Evolutionary conservation across 441 rosid species (phyloP).

Genomic region (Pelargonium citronellum): DNA sequence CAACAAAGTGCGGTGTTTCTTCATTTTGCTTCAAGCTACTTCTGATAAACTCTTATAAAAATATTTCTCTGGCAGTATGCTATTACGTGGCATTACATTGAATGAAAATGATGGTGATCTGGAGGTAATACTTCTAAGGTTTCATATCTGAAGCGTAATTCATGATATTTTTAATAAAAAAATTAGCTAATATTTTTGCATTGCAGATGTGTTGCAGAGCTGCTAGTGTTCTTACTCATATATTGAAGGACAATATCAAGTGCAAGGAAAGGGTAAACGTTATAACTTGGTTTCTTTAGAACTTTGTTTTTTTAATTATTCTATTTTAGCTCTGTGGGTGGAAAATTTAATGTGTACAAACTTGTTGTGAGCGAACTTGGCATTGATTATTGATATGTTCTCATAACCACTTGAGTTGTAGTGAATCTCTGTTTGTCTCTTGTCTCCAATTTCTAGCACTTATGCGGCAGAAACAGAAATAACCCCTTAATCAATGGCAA

Average conservation of each 20-base stretch:
- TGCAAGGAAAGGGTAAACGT: conserved; percentile 78
- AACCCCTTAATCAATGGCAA: no score
- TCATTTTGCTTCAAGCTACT: not conserved
- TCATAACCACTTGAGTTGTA: no score
- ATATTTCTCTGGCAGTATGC: conserved; percentile 57
- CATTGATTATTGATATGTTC: no score
- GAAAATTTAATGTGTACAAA: no score
- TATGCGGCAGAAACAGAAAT: no score
- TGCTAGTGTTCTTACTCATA: conserved; percentile 86
- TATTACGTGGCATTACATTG: conserved; percentile 77
- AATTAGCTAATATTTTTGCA: conserved; percentile 27
- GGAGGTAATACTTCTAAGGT: conserved; percentile 47
- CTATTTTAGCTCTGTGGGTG: no score
- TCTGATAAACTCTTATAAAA: conserved; percentile 16
- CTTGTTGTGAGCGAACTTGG: no score
- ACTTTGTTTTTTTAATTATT: not conserved
- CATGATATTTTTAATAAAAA: not conserved
- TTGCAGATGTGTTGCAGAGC: conserved; percentile 90
- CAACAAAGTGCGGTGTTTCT: not conserved
- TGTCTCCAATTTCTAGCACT: no score
- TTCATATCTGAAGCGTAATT: not conserved
- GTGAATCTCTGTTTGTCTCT: no score
- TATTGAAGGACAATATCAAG: conserved; percentile 62
- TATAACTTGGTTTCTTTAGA: conserved; percentile 18
- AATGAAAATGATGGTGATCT: conserved; percentile 87